Base-by-base conservation (phyloP, 257 asterid genomes). In the Parsonsia alboflavescens region DNA sequence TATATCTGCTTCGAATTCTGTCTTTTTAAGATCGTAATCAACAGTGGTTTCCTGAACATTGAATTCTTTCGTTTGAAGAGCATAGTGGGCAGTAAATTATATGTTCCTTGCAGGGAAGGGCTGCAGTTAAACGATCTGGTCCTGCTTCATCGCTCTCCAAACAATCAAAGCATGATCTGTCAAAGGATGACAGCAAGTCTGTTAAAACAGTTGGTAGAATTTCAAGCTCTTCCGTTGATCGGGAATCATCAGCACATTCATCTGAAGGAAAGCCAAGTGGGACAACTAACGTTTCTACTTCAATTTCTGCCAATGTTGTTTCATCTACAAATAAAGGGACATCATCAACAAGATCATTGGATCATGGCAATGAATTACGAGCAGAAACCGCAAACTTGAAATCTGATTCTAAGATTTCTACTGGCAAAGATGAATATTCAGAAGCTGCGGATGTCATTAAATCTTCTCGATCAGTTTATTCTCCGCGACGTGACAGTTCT, bases 151-250 rank as follows among this genome's bases (percentile, higher is more conserved):
- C 97, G 64, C 85, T 82, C 71, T 73, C 91, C 64, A 92, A 92
- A 87, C 99, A 90, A 83, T 75, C 83, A 59, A 93, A 90, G 88
- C 89, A 74, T 75, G 97, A 94, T 78, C 70, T 33, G 73, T 76
- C 83, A 65, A 95, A 87, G 85, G 98, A 92, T 78, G 97, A 95
- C 57, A 88, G 82, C 66, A 92, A 87, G 77, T 81, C 91, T 65
- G 84, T 85, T 54, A 95, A 90, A 84, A 79, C 79, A 52, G 81
- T 79, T 72, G 89, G 85, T 74, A 82, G 90, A 83, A 63, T 82
- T 73, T 79, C 90, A 75, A 84, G 84, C 76, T 76, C 86, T 76
- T 83, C 88, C 67, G 85, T 79, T 81, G 78, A 72, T 64, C 77
- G 54, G 65, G 71, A 80, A 77, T 76, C 77, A 41, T 69, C 75